Evolutionary conservation across 352 stramenopile species (phyloP), one percentile per base, ranked within the genome.

Genomic region (Phytophthora tubulina): DNA sequence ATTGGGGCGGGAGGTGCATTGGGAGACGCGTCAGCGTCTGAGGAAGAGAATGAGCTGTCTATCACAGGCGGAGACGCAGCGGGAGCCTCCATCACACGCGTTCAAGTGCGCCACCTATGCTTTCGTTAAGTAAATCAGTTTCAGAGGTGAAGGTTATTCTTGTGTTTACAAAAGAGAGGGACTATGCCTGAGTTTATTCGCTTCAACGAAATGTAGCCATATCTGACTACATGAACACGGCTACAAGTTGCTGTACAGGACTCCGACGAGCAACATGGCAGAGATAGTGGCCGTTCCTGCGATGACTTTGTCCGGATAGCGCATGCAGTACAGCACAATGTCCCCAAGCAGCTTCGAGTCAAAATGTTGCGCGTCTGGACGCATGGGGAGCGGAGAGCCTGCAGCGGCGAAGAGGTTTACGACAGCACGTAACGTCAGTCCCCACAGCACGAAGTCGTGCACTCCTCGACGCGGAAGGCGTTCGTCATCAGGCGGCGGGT

Each of bases 371-470:
- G 66, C 46, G n/a, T 84, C 72, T 17, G 80, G 71, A 57, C 75
- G 68, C 73, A 92, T 84, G 11, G 83, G 81, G 62, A 93, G 53
- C 33, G 83, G 80, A 30, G 14, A 71, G 6, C 73, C 76, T 6
- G 74, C 83, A 14, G 76, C 57, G 6, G 51, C 7, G 49, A 92
- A 85, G 11, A 96, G 49, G 15, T 88, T 72, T 30, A 79, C 68
- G 46, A 94, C 75, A 53, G 91, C 91, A 56, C 82, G 83, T 41
- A 95, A 79, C 33, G 89, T 96, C 51, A 96, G 72, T 0, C 89
- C 89, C 89, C 89, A 96, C n/a, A 96, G 69, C 33, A 96, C 82
- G 60, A 95, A 96, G 68, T 96, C 87, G 35, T 91, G 62, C 33
- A 74, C 67, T 17, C 81, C 64, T 50, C 89, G 86, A 58, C 58